A percentile compares a stretch with the other conserved stretches of the same genome.
Evolutionary conservation across 345 rosid genomes (phyloP).

Genomic region (Murraya koenigii): DNA sequence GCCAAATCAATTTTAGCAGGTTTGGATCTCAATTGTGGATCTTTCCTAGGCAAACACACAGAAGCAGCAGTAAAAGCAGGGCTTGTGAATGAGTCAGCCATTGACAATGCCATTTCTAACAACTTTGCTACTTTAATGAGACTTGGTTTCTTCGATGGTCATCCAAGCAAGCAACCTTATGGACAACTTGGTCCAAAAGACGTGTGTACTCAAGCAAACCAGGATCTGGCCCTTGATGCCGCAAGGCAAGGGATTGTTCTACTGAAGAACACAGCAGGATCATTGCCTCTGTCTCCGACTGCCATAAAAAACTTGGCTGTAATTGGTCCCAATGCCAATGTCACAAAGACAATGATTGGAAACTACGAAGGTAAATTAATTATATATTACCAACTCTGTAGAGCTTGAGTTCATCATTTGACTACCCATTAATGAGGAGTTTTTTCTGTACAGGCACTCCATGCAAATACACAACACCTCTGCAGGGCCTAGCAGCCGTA

Average conservation of each 20-base stretch:
- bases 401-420: background rate
- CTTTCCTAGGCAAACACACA: slow-evolving; percentile 73
- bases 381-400: no score
- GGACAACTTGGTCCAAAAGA: slow-evolving; percentile 79
- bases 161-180: slow-evolving; percentile 67
- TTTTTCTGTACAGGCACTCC: slow-evolving; percentile 52
- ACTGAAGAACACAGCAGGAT: slow-evolving; percentile 60
- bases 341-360: slow-evolving; percentile 92
- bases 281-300: slow-evolving; percentile 63
- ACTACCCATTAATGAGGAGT: background rate
- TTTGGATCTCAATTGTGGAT: slow-evolving; percentile 80
- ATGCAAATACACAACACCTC: slow-evolving; percentile 80
- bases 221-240: slow-evolving; percentile 79
- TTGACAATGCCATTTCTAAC: slow-evolving; percentile 68
- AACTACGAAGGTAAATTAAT: slow-evolving; percentile 69
- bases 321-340: slow-evolving; percentile 93
- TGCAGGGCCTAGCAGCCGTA: slow-evolving; percentile 60
- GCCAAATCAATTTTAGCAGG: slow-evolving; percentile 71
- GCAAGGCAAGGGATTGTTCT: slow-evolving; percentile 96
- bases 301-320: slow-evolving; percentile 66
- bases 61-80: slow-evolving; percentile 74
- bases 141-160: slow-evolving; percentile 91
- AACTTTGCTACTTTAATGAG: slow-evolving; percentile 83
- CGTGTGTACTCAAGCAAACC: slow-evolving; percentile 67
- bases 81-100: slow-evolving; percentile 48